Evolutionary conservation across 495 filamentous ascomycete species (phyloP), one percentile per base, ranked within the genome.

Genomic region (Podospora pseudoanserina): DNA sequence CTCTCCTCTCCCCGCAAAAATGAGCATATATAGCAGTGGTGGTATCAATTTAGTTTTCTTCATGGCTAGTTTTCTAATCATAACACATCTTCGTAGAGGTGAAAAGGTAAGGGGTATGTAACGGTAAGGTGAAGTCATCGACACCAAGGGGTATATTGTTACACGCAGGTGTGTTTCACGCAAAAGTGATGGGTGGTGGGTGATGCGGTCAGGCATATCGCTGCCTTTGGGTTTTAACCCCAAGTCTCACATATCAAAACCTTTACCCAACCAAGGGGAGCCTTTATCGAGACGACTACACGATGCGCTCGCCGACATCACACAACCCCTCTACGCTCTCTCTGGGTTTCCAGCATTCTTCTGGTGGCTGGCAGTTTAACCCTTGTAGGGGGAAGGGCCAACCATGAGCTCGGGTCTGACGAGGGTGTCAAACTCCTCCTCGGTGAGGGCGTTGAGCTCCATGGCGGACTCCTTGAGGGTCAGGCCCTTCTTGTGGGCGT

Each of bases 331-430:
- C 27, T 20, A 32, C 32, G 16, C 59, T 2, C 58, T 63, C 20
- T 55, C 15, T 20, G 44, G n/a, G 26, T 68, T 23, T 23, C n/a
- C 55, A 34, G 27, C 53, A 57, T 15, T 54, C 28, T 23, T 23
- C 34, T 63, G 53, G 13, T 3, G n/a, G 23, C 23, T 23, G 27
- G 11, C 23, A 32, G 19, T 65, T 63, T 77, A 78, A 30, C 64
- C 72, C 78, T 83, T 83, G 75, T 83, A 83, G 65, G 79, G 78
- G 83, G 87, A 90, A 34, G 95, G 95, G 67, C 89, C 88, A 72
- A 99, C 83, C 95, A 99, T 99, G 79, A 98, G 86, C 84, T 98
- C 96, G n/a, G 95, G 95, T 73, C 87, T 87, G 68, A 99, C 95
- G 71, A 94, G 81, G 71, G 87, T 85, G 80, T 97, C 92, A 73